These are phyloP conservation scores for Powellomyces hirtus DNA, from an alignment of 192 early-diverging fungal species.

Conservation along the genomic window DNA sequence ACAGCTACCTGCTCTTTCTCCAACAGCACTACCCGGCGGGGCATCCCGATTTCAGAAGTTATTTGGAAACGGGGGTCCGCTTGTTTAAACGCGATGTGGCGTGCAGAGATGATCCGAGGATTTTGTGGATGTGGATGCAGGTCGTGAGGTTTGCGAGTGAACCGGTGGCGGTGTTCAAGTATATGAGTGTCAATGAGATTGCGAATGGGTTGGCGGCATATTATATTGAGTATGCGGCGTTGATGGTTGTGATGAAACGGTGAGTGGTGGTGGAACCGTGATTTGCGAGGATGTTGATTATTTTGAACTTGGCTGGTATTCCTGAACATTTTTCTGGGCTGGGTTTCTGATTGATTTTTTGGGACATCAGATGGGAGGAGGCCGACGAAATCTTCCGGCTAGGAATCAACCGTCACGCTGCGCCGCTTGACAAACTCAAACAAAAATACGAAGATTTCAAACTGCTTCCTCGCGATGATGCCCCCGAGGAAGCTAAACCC, in stretches of 20 bases:
- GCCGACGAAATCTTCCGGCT: constrained; percentile 64
- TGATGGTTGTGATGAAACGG: constrained; percentile 49
- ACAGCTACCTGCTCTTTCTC: constrained; percentile 41
- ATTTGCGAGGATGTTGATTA: no score
- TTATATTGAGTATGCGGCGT: constrained; percentile 74
- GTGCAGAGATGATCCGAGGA: constrained; percentile 48
- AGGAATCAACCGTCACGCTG: constrained; percentile 69
- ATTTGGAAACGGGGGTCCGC: constrained; percentile 32
- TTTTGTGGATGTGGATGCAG: constrained; percentile 63
- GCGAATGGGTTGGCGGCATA: constrained; percentile 61
- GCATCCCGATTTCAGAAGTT: constrained; percentile 9
- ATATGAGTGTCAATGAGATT: constrained; percentile 68
- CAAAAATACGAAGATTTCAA: constrained; percentile 61
- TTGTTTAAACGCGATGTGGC: constrained; percentile 35
- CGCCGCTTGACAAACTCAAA: constrained; percentile 65
- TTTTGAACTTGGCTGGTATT: no score
- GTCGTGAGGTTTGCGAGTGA: constrained; percentile 45
- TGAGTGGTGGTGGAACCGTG: no score
- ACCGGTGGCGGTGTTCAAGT: constrained; percentile 73
- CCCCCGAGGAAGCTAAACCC: background rate
- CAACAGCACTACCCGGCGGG: constrained; percentile 30
- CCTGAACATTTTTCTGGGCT: no score
- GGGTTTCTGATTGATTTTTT: no score
- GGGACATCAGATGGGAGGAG: constrained; percentile 23
- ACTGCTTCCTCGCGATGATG: constrained; percentile 29